Base-by-base conservation (phyloP, 805 yeast species). In the Saccharomycopsis capsularis region DNA sequence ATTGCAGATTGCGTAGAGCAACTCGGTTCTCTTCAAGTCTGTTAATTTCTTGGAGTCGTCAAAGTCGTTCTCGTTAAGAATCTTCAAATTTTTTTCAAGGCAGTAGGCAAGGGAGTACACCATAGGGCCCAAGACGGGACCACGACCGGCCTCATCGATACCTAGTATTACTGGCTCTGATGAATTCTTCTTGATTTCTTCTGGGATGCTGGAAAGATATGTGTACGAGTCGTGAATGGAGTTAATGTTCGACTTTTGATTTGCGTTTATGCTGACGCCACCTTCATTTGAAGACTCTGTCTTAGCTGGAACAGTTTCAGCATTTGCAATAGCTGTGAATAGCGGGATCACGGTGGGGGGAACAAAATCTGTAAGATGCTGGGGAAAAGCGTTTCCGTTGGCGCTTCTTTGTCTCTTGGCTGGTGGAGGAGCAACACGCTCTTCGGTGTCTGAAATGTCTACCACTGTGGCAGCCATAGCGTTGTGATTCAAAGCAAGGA, bases 101-200 rank as follows among this genome's bases (percentile, higher is more conserved):
- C 95, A 82, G 61, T 88, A 93, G 2, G 93, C 81, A 4, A 88
- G 70, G 2, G 95, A 95, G 60, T 93, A 93, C 1, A 93, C 99
- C 99, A 93, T 93, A 0, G 98, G 95, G 0, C 99, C 99, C 37
- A 95, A 59, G 0, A 95, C 97, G 0, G 99, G 99, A 0, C 99
- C 99, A 56, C 99, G 74, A 1, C 99, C 99, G 0, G 99, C 99
- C 63, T 93, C 99, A 64, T 93, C 99, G 1, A 93, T 95, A 1
- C 99, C 99, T 9, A 93, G 65, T 6, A 81, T 72, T 4, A 52
- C 43, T 18, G 37, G 41, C 11, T 42, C 39, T 6, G 21, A 24
- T 16, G 41, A 44, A n/a, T 22, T 19, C 1, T 27, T 36, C 3
- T 13, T 24, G 27, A 22, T 39, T 2, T 16, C 27, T 7, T 21